Evolutionary conservation across 441 rosid species (phyloP).

Genomic region (Adansonia rubrostipa): DNA sequence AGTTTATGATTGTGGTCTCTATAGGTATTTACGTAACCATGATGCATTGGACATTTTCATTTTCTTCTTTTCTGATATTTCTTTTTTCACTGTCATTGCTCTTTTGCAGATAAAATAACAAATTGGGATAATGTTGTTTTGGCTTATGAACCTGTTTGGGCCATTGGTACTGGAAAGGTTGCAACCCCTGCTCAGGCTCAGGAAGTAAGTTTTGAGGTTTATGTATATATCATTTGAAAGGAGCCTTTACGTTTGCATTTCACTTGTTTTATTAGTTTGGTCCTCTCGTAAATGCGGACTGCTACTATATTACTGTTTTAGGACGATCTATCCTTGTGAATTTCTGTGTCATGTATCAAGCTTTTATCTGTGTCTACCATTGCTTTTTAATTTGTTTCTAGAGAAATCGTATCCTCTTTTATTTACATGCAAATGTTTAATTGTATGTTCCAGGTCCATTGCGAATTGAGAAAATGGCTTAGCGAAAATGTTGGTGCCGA

Average conservation of each 20-base stretch:
- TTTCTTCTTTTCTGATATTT: conserved; percentile 1
- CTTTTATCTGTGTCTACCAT: neutral
- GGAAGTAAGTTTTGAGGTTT: conserved; percentile 51
- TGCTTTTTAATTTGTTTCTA: neutral
- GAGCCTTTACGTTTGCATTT: neutral
- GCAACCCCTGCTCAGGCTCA: conserved; percentile 84
- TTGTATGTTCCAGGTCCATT: conserved; percentile 49
- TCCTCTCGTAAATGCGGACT: neutral
- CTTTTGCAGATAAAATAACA: conserved; percentile 49
- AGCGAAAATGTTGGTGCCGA: conserved; percentile 53
- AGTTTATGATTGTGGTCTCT: conserved; percentile 9
- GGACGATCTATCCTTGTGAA: conserved; percentile 1
- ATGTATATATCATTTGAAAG: neutral
- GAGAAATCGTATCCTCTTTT: neutral
- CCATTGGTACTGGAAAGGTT: conserved; percentile 85
- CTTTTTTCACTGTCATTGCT: neutral
- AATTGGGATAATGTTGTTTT: conserved; percentile 66
- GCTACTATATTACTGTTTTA: neutral
- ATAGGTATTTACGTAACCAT: neutral
- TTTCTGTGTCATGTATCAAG: neutral
- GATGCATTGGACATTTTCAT: neutral
- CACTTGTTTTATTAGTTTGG: neutral
- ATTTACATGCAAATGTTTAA: neutral
- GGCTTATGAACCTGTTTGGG: conserved; percentile 89
- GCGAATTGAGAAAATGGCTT: conserved; percentile 71